Evolutionary conservation across 345 rosid species (phyloP).

Genomic region (Citrus maxima): DNA sequence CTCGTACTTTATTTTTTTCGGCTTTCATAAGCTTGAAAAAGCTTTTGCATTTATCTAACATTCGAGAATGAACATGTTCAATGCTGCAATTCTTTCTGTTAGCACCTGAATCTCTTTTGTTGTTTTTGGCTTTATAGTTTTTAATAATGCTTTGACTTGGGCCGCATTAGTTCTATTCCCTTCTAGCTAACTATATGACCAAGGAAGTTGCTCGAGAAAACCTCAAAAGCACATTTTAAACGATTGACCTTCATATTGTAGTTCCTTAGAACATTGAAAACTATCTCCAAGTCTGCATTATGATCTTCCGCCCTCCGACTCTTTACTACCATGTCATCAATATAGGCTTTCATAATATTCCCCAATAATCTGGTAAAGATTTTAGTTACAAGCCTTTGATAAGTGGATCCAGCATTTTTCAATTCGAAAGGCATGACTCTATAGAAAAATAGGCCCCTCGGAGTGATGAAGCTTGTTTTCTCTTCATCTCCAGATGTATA

Average conservation of each 20-base stretch:
- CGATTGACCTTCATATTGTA: no score
- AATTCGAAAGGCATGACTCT: no score
- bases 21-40: neutral
- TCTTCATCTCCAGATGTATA: neutral
- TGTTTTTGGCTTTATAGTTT: neutral
- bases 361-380: no score
- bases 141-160: no score
- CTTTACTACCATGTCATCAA: neutral
- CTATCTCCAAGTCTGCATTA: rapidly evolving
- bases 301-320: rapidly evolving
- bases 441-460: rapidly evolving
- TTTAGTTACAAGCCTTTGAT: neutral
- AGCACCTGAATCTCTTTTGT: neutral
- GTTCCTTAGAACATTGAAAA: neutral
- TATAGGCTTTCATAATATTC: neutral
- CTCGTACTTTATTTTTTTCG: rapidly evolving
- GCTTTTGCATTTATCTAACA: no score
- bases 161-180: neutral
- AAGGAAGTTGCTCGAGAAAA: neutral
- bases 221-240: no score
- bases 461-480: neutral
- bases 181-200: neutral
- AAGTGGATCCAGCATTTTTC: no score
- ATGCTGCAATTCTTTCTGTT: neutral
- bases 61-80: no score